These are phyloP conservation scores for Cutaneotrichosporon sp. DNA, from an alignment of 1,284 basidiomycete genomes.

Conservation along the genomic window DNA sequence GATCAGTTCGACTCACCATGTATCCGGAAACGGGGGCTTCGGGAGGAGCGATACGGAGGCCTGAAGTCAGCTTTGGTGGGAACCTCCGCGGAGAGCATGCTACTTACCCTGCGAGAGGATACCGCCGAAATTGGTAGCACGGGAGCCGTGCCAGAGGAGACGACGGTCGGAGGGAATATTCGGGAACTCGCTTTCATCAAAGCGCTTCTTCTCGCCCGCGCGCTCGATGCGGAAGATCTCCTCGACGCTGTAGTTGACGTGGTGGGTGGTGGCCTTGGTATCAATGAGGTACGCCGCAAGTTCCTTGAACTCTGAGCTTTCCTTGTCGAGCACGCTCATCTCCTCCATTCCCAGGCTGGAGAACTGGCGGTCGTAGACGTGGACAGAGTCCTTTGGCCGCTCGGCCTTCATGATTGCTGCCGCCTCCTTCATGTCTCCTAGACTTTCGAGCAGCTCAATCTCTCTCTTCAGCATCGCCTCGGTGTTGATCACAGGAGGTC, in stretches of 20 bases:
- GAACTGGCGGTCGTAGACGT: conserved; percentile 60
- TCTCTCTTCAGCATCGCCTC: conserved; percentile 54
- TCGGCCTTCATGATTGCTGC: conserved; percentile 56
- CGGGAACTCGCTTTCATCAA: conserved; percentile 54
- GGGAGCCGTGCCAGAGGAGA: conserved; percentile 61
- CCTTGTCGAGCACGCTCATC: conserved; percentile 54
- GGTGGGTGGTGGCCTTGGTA: conserved; percentile 52
- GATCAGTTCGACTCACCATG: conserved; percentile 45
- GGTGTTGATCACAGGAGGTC: conserved; percentile 53
- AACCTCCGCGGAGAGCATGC: too few species aligned
- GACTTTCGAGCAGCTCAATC: conserved; percentile 61
- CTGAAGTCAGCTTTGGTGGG: too few species aligned
- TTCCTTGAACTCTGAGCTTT: conserved; percentile 53
- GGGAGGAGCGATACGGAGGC: conserved; percentile 61
- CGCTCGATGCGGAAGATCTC: conserved; percentile 59
- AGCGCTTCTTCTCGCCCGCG: conserved; percentile 53
- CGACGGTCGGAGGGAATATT: conserved; percentile 53
- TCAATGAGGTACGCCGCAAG: conserved; percentile 56
- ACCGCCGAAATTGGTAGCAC: conserved; percentile 42
- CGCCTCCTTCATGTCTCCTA: conserved; percentile 58
- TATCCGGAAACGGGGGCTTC: conserved; percentile 54
- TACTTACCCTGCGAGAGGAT: conserved; percentile 58
- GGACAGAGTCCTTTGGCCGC: conserved; percentile 52
- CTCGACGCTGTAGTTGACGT: conserved; percentile 52
- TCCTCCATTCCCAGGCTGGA: conserved; percentile 54